A percentile compares a stretch with the other conserved stretches of the same genome.
phyloP scores from a whole-genome alignment of 2,329 filamentous ascomycete species.

The Drechslerella coelobrocha region DNA sequence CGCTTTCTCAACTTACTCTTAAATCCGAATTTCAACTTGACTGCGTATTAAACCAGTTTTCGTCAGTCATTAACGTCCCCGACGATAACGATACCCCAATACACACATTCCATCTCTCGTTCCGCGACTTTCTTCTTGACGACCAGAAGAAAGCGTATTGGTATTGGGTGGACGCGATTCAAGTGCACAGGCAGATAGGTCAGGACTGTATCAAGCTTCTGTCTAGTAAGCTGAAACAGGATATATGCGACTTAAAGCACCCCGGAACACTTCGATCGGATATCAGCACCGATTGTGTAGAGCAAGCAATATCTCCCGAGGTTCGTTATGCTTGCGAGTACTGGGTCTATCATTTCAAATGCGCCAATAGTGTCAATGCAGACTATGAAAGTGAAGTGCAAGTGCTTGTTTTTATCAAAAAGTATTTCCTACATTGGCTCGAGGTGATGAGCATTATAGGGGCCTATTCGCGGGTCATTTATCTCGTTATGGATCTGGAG shows the following conservation, averaged over 20 bases:
- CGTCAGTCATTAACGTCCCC: slow-evolving; percentile 16
- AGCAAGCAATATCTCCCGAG: background rate
- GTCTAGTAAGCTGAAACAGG: too few species aligned
- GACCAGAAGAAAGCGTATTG: background rate
- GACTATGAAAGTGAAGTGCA: slow-evolving; percentile 47
- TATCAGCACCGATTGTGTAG: slow-evolving; percentile 13
- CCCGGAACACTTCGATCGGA: too few species aligned
- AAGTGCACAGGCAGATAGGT: background rate
- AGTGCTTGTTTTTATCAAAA: slow-evolving; percentile 56
- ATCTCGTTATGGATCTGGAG: slow-evolving; percentile 5
- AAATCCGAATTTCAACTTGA: background rate
- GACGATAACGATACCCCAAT: slow-evolving; percentile 12
- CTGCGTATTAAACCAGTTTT: slow-evolving; percentile 1
- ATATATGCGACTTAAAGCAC: too few species aligned
- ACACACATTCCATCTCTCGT: slow-evolving; percentile 31
- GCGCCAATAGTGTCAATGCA: slow-evolving; percentile 55
- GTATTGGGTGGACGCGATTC: slow-evolving; percentile 29
- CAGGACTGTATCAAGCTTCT: too few species aligned
- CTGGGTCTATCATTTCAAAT: slow-evolving; percentile 56
- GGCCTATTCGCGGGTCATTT: slow-evolving; percentile 48
- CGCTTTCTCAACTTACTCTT: slow-evolving; percentile 5
- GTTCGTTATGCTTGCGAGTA: slow-evolving; percentile 57
- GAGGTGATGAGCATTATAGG: slow-evolving; percentile 57
- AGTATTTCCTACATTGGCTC: slow-evolving; percentile 58
- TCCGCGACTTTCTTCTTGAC: slow-evolving; percentile 24